phyloP scores from a whole-genome alignment of 257 asterid genomes.

The Eustoma russellianum region DNA sequence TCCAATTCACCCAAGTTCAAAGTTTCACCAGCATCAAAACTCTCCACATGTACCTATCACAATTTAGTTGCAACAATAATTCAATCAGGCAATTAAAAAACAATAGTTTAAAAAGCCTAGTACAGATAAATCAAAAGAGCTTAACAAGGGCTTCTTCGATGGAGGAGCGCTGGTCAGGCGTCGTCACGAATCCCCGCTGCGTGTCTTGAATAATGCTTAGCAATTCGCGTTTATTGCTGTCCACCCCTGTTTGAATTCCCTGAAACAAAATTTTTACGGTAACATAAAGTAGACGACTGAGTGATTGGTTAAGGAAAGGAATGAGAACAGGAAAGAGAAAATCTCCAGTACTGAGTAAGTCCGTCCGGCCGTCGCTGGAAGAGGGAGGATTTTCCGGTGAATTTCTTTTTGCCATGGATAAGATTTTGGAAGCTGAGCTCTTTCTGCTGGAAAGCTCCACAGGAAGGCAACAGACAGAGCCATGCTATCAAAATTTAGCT shows the following conservation, averaged over 20 bases:
- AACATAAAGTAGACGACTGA: neutral
- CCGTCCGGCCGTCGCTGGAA: no score
- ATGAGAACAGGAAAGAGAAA: no score
- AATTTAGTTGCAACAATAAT: neutral
- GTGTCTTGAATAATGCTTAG: slow-evolving; percentile 59
- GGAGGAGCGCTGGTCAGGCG: slow-evolving; percentile 54
- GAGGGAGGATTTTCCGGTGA: no score
- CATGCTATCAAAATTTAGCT: no score
- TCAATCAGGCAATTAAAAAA: neutral
- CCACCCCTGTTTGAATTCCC: slow-evolving; percentile 42
- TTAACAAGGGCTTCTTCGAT: slow-evolving; percentile 73
- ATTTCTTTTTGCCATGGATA: no score
- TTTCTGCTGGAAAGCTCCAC: no score
- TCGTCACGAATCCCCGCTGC: slow-evolving; percentile 63
- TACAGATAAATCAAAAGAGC: neutral
- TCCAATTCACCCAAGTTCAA: slow-evolving; percentile 48
- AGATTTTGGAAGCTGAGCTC: no score
- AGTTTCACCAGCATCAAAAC: slow-evolving; percentile 50
- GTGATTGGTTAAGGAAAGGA: no score
- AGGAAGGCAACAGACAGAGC: no score
- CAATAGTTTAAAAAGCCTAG: neutral
- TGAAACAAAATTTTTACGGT: slow-evolving; percentile 3
- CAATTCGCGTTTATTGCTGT: slow-evolving; percentile 51
- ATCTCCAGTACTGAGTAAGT: no score
- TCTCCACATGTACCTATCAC: slow-evolving; percentile 51